Evolutionary conservation across 352 stramenopile species (phyloP).

Genomic region (Phytophthora pinifolia): DNA sequence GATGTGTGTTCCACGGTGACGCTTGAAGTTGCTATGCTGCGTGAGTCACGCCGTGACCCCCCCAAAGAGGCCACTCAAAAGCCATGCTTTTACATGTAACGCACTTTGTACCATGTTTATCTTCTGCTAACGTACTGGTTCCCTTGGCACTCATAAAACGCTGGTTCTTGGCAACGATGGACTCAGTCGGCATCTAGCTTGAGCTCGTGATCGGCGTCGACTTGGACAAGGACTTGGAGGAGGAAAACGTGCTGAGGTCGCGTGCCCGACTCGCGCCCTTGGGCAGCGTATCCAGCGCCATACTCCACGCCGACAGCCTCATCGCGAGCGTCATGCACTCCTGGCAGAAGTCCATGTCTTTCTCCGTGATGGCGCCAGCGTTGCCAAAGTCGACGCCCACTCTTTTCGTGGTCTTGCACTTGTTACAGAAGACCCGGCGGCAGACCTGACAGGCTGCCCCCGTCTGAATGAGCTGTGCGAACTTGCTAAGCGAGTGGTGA

Average conservation of each 20-base stretch:
- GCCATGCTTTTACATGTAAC: no score
- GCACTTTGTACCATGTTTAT: no score
- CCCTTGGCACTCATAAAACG: background rate
- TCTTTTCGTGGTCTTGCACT: conserved; percentile 43
- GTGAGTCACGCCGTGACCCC: no score
- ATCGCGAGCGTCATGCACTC: conserved; percentile 44
- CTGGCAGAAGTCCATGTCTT: conserved; percentile 50
- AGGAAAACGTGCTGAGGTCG: conserved; percentile 12
- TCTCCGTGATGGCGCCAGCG: conserved; percentile 32
- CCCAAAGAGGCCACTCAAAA: no score
- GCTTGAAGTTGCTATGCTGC: no score
- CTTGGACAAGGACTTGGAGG: conserved; percentile 22
- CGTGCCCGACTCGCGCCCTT: conserved; percentile 1
- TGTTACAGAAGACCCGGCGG: conserved; percentile 36
- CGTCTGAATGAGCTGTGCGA: conserved; percentile 25
- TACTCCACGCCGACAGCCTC: conserved; percentile 38
- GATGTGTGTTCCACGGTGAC: no score
- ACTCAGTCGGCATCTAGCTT: background rate
- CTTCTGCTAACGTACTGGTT: conserved; percentile 10
- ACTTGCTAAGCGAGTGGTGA: conserved; percentile 33
- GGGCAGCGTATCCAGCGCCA: conserved; percentile 35
- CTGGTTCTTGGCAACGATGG: background rate
- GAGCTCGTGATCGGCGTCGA: conserved; percentile 17
- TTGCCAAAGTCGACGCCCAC: conserved; percentile 38
- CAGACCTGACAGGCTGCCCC: conserved; percentile 35